A percentile compares a stretch with the other conserved stretches of the same genome.
These are phyloP conservation scores for Shiraia bambusicola DNA, from an alignment of 2,329 filamentous ascomycete genomes.

Conservation along the genomic window DNA sequence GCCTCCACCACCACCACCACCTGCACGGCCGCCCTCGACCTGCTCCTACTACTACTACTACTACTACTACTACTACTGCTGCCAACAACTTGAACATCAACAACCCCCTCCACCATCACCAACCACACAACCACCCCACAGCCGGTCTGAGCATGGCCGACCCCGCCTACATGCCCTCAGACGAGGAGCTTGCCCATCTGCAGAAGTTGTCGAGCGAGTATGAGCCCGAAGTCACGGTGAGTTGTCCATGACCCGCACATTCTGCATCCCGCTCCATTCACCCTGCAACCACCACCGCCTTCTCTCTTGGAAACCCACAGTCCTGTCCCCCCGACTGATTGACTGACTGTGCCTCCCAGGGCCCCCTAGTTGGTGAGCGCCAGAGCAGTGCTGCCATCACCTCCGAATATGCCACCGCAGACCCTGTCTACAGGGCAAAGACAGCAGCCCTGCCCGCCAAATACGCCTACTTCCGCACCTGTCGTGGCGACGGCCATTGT, in stretches of 20 bases:
- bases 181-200: slow-evolving; percentile 61
- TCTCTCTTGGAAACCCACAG: neutral
- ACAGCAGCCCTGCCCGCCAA: slow-evolving; percentile 79
- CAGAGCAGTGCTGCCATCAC: slow-evolving; percentile 75
- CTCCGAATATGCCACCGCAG: slow-evolving; percentile 83
- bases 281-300: neutral
- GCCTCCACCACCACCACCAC: slow-evolving; percentile 36
- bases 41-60: too few species aligned
- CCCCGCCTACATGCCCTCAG: slow-evolving; percentile 39
- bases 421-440: slow-evolving; percentile 81
- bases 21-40: slow-evolving; percentile 41
- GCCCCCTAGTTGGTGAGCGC: slow-evolving; percentile 77
- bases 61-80: too few species aligned
- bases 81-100: neutral
- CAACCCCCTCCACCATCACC: slow-evolving; percentile 33
- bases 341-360: slow-evolving; percentile 56
- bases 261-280: neutral
- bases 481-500: slow-evolving; percentile 93
- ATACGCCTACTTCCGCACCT: slow-evolving; percentile 83
- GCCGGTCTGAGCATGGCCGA: slow-evolving; percentile 47
- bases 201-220: slow-evolving; percentile 64
- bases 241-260: slow-evolving; percentile 27
- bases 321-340: neutral
- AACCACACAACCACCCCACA: too few species aligned
- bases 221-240: slow-evolving; percentile 59